Base-by-base conservation (phyloP, 768 basidiomycete species). In the Suillus cothurnatus region DNA sequence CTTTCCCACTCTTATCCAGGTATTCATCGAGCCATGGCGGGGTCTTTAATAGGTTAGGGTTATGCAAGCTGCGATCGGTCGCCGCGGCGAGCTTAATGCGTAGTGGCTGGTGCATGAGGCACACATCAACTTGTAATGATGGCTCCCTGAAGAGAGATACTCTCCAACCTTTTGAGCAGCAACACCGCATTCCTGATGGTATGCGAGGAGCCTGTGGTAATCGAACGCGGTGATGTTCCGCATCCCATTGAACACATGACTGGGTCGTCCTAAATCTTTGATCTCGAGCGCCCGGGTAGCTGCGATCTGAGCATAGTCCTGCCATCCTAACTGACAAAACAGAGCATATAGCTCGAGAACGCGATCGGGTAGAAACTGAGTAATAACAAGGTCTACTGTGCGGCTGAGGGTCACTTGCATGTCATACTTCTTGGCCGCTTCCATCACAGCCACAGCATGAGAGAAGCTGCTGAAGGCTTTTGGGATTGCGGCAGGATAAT, bases 131-230 rank as follows among this genome's bases (percentile, higher is more conserved):
- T n/a, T n/a, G n/a, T n/a, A n/a, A n/a, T n/a, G n/a, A n/a, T n/a
- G n/a, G n/a, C n/a, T n/a, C n/a, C n/a, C n/a, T n/a, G n/a, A n/a
- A n/a, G n/a, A 56, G 56, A 39, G 23, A 26, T 4, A n/a, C n/a
- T 39, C 17, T 26, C 53, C 49, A 4, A 61, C 26, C 14, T 28
- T 11, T 65, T 43, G 45, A 6, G 66, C 66, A 15, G 15, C 43
- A 3, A 45, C 74, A 7, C 79, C 81, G 65, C 82, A 82, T 38
- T 71, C 63, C 39, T 73, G 71, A 67, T 82, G 81, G 67, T 83
- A 84, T 38, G 78, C 74, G 52, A 80, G 77, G 36, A 84, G 73
- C 32, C 78, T 79, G 71, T 79, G 75, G 64, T 80, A 78, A 39
- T 76, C 77, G 12, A 77, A 80, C 3, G 76, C 82, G 2, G 78